phyloP scores from a whole-genome alignment of 2,329 filamentous ascomycete species.

The Epichloe sp. region DNA sequence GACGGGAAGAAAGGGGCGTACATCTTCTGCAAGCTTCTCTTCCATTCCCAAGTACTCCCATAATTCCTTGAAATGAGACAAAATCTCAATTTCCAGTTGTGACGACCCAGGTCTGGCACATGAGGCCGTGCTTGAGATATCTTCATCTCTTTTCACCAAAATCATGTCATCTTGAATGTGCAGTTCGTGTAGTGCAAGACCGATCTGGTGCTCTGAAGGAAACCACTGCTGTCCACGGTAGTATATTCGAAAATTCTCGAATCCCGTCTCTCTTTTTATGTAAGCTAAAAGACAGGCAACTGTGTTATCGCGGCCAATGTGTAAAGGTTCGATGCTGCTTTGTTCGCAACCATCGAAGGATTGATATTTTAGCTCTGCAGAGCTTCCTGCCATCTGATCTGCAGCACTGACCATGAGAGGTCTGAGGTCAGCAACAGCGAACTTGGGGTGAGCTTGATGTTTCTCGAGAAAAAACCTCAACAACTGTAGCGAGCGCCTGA shows the following conservation, averaged over 20 bases:
- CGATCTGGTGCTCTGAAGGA: slow-evolving; percentile 44
- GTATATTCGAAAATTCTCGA: slow-evolving; percentile 63
- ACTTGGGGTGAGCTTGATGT: slow-evolving; percentile 47
- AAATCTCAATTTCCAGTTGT: slow-evolving; percentile 63
- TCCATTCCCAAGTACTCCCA: slow-evolving; percentile 70
- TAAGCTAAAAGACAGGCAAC: slow-evolving; percentile 54
- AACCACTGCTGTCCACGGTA: slow-evolving; percentile 54
- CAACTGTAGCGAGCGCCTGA: slow-evolving; percentile 56
- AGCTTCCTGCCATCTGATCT: slow-evolving; percentile 45
- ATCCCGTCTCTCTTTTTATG: slow-evolving; percentile 57
- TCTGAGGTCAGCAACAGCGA: slow-evolving; percentile 44
- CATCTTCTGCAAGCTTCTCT: slow-evolving; percentile 54
- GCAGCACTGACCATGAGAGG: slow-evolving; percentile 38
- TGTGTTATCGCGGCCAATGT: slow-evolving; percentile 59
- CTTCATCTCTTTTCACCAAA: slow-evolving; percentile 48
- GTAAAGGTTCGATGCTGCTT: slow-evolving; percentile 47
- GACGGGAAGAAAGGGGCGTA: slow-evolving; percentile 21
- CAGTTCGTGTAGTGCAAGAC: slow-evolving; percentile 54
- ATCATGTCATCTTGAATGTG: slow-evolving; percentile 51
- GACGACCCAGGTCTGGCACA: slow-evolving; percentile 38
- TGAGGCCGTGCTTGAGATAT: slow-evolving; percentile 27
- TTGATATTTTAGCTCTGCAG: slow-evolving; percentile 59
- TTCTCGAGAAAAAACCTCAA: slow-evolving; percentile 55
- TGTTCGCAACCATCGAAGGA: slow-evolving; percentile 50
- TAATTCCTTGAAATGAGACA: slow-evolving; percentile 70